phyloP scores from a whole-genome alignment of 345 rosid genomes.

The Syzygium grande region DNA sequence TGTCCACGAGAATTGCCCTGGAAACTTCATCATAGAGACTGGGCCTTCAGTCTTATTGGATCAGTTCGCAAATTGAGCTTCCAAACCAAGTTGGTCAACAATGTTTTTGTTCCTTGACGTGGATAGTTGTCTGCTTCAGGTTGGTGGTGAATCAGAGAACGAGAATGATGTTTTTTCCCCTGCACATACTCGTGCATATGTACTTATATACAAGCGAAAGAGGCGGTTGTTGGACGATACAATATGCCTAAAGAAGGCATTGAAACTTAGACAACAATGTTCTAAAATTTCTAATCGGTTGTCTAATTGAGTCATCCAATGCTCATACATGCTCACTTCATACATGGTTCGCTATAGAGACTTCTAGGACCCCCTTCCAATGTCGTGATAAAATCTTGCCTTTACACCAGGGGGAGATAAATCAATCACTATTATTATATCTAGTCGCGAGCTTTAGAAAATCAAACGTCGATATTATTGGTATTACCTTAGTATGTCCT shows the following conservation, averaged over 20 bases:
- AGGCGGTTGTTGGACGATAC: not conserved
- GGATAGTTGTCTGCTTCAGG: not conserved
- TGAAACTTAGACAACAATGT: not conserved
- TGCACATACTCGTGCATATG: not conserved
- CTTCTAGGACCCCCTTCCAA: not conserved
- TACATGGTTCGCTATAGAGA: not conserved
- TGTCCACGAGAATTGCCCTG: not conserved
- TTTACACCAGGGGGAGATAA: not conserved
- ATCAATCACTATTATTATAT: not conserved
- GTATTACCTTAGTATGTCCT: not conserved
- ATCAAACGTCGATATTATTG: not conserved
- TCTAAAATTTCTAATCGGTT: not conserved
- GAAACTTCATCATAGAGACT: too few species aligned
- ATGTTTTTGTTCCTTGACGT: not conserved
- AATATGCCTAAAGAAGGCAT: not conserved
- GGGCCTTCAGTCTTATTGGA: not conserved
- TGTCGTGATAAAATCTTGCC: not conserved
- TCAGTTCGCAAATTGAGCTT: not conserved
- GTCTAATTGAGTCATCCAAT: not conserved
- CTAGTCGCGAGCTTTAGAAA: not conserved
- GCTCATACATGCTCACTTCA: fast-evolving
- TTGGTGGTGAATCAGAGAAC: not conserved
- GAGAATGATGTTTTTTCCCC: not conserved
- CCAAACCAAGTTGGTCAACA: not conserved
- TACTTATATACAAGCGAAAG: not conserved